These are phyloP conservation scores for Furcasterigmium furcatum DNA, from an alignment of 2,329 filamentous ascomycete genomes.

Conservation along the genomic window DNA sequence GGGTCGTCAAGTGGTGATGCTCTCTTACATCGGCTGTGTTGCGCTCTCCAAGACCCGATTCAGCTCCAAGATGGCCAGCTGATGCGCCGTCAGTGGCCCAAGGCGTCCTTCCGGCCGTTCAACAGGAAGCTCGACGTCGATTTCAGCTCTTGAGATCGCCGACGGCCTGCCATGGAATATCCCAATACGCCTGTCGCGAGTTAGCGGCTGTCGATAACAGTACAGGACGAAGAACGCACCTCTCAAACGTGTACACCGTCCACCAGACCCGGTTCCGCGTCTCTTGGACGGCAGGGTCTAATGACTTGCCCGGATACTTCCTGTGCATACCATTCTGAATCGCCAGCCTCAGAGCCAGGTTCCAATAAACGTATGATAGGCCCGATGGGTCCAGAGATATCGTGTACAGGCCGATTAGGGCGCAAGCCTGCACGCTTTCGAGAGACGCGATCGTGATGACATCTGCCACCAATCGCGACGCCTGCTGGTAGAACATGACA, in stretches of 20 bases:
- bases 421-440: slow-evolving; percentile 54
- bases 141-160: slow-evolving; percentile 48
- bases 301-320: slow-evolving; percentile 40
- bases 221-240: too few relatives aligned
- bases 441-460: slow-evolving; percentile 54
- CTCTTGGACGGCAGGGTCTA: slow-evolving; percentile 46
- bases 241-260: slow-evolving; percentile 55
- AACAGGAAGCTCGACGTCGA: slow-evolving; percentile 49
- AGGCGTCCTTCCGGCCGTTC: slow-evolving; percentile 39
- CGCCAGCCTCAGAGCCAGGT: slow-evolving; percentile 51
- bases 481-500: slow-evolving; percentile 53
- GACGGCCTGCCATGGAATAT: slow-evolving; percentile 53
- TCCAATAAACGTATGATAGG: slow-evolving; percentile 54
- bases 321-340: slow-evolving; percentile 61
- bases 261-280: slow-evolving; percentile 54
- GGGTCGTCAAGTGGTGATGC: too few relatives aligned
- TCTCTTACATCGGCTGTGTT: slow-evolving; percentile 32
- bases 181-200: slow-evolving; percentile 44
- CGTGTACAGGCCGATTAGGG: slow-evolving; percentile 53
- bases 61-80: slow-evolving; percentile 38
- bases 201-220: slow-evolving; percentile 11
- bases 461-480: slow-evolving; percentile 50
- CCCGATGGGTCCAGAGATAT: slow-evolving; percentile 54
- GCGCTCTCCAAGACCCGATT: slow-evolving; percentile 30
- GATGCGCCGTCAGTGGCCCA: slow-evolving; percentile 39